These are phyloP conservation scores for Alternaria conjuncta DNA, from an alignment of 2,329 filamentous ascomycete genomes.

Conservation along the genomic window DNA sequence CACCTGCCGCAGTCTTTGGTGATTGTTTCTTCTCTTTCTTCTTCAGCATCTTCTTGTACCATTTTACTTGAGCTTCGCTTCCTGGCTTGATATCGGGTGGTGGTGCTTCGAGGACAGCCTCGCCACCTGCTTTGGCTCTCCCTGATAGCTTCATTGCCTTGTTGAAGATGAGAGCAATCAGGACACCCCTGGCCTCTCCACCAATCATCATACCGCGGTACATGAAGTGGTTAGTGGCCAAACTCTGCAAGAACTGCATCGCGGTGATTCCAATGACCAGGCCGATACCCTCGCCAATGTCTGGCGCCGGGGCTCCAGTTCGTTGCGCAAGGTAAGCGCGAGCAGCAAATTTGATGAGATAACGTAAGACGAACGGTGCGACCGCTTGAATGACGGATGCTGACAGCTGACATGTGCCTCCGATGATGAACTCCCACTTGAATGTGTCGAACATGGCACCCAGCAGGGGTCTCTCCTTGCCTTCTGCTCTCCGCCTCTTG, in stretches of 20 bases:
- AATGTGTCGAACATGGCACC: constrained; percentile 88
- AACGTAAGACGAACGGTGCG: constrained; percentile 83
- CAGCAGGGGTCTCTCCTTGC: constrained; percentile 75
- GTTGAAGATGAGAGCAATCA: constrained; percentile 88
- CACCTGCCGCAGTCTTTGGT: constrained; percentile 55
- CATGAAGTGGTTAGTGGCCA: constrained; percentile 88
- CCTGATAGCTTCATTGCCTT: constrained; percentile 91
- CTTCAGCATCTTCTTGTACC: constrained; percentile 56
- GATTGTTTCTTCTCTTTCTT: constrained; percentile 49
- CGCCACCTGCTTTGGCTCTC: constrained; percentile 83
- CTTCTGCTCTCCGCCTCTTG: constrained; percentile 66
- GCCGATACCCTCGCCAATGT: constrained; percentile 78
- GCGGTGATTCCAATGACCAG: constrained; percentile 81
- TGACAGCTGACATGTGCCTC: constrained; percentile 76
- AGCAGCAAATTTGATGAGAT: constrained; percentile 82
- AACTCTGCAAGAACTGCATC: constrained; percentile 84
- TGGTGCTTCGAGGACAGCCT: constrained; percentile 51
- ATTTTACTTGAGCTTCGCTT: constrained; percentile 59
- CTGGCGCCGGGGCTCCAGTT: constrained; percentile 62
- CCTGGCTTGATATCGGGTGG: constrained; percentile 55
- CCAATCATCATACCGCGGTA: constrained; percentile 92
- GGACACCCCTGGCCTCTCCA: constrained; percentile 77
- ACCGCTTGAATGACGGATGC: constrained; percentile 78
- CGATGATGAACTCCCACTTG: constrained; percentile 81
- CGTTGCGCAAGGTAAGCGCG: constrained; percentile 75